Base-by-base conservation (phyloP, 176 grass and related monocot species). In the Tillandsia fasciculata region DNA sequence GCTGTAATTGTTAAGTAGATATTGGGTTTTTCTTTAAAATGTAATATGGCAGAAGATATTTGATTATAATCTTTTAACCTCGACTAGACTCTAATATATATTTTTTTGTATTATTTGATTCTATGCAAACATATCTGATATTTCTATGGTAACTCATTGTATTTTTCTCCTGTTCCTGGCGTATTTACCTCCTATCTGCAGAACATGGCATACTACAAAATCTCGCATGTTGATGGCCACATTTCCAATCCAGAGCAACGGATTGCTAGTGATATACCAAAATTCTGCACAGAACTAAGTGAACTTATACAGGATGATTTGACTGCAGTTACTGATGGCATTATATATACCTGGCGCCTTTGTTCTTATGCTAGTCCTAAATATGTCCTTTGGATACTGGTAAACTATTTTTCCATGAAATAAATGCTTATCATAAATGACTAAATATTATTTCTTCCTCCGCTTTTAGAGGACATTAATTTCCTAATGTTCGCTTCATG, bases 191-290 rank as follows among this genome's bases (percentile, higher is more conserved):
- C 78, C 64, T 83, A 58, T 77, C 29, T 57, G 67, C 94, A 99
- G 94, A 90, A 93, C 81, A 99, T 99, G 94, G 94, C 87, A 72
- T 99, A 93, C 81, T 99, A 99, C 87, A 99, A 99, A 84, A 87
- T 99, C 51, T 99, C 94, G 51, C 84, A 99, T 49, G 89, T 99
- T 75, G 94, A 99, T 67, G 77, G 90, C 75, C 87, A 82, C 74
- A 78, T 99, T 74, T 83, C 83, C 74, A 99, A 88, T 66, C 94
- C 94, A 2, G 94, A 99, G 64, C 94, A 99, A 73, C 80, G 84
- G 69, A 99, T 99, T 80, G 94, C 94, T 50, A 99, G 94, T 67
- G 94, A 99, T 81, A 88, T 93, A 53, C 94, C 94, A 12, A 92
- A 79, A 83, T 99, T 99, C 74, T 90, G 82, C 83, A 85, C 94